phyloP scores from a whole-genome alignment of 1,139 yeast genomes.

The Diutina neorugosa region DNA sequence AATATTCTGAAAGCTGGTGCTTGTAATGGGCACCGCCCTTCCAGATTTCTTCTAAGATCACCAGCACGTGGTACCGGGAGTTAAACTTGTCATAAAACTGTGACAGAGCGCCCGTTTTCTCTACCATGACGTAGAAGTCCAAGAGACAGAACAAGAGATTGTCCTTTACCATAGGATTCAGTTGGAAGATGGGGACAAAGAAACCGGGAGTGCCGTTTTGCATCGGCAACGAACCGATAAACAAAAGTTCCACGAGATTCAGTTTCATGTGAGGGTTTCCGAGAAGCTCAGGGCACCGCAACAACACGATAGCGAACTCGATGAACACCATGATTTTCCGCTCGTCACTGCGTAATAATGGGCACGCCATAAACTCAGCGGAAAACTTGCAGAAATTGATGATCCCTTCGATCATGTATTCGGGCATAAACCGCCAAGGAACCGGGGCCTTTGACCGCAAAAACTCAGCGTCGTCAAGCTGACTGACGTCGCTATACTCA shows the following conservation, averaged over 20 bases:
- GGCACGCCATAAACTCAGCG: conserved; percentile 46
- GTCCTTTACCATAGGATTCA: conserved; percentile 48
- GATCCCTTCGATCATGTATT: conserved; percentile 75
- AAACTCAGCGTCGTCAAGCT: conserved; percentile 59
- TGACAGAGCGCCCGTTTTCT: conserved; percentile 88
- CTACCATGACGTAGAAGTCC: conserved; percentile 89
- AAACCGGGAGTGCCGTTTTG: conserved; percentile 58
- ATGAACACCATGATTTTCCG: conserved; percentile 46
- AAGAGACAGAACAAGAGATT: conserved; percentile 72
- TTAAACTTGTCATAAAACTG: conserved; percentile 96
- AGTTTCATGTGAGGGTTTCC: conserved; percentile 93
- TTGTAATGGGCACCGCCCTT: conserved; percentile 51
- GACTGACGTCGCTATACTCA: conserved; percentile 33
- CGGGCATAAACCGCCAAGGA: conserved; percentile 85
- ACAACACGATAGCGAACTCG: conserved; percentile 58
- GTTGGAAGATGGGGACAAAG: conserved; percentile 51
- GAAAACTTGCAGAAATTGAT: conserved; percentile 60
- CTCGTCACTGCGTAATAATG: conserved; percentile 38
- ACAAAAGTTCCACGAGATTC: conserved; percentile 68
- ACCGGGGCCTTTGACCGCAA: conserved; percentile 51
- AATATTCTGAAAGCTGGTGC: conserved; percentile 54
- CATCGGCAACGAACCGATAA: conserved; percentile 54
- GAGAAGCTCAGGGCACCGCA: conserved; percentile 76
- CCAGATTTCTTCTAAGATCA: conserved; percentile 78
- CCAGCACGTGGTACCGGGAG: conserved; percentile 76